Evolutionary conservation across 306 rosid genomes (phyloP).

Genomic region (Malus orientalis): DNA sequence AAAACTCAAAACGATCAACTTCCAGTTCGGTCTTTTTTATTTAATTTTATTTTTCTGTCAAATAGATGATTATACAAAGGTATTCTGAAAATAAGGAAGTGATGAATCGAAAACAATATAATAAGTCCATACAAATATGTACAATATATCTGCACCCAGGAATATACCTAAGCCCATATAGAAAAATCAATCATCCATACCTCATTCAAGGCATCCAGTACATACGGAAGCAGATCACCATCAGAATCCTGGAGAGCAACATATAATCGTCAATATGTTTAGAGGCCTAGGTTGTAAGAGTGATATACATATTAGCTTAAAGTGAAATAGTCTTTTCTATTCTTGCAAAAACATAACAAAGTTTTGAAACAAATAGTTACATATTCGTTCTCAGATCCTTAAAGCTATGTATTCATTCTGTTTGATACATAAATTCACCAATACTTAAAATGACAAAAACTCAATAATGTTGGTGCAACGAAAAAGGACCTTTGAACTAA

Average conservation of each 20-base stretch:
- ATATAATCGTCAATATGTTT: conserved; percentile 13
- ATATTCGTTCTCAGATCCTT: no score
- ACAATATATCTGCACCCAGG: background rate
- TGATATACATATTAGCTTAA: background rate
- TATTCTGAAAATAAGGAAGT: no score
- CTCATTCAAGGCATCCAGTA: conserved; percentile 94
- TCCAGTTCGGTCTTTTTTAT: background rate
- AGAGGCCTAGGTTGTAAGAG: background rate
- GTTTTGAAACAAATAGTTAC: background rate
- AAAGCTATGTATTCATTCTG: background rate
- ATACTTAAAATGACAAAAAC: background rate
- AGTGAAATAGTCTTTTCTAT: background rate
- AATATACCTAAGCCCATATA: background rate
- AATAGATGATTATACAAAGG: background rate
- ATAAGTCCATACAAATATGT: no score
- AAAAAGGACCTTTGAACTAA: conserved; percentile 62
- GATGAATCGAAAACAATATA: no score
- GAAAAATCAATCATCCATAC: conserved; percentile 34
- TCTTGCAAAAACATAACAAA: background rate
- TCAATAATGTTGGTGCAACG: background rate
- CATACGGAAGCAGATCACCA: conserved; percentile 85
- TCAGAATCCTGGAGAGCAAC: conserved; percentile 77
- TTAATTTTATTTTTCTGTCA: background rate
- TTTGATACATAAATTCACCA: background rate
- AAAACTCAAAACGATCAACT: conserved; percentile 10